phyloP scores from a whole-genome alignment of 2,329 filamentous ascomycete genomes.

The Aureobasidium sp. region DNA sequence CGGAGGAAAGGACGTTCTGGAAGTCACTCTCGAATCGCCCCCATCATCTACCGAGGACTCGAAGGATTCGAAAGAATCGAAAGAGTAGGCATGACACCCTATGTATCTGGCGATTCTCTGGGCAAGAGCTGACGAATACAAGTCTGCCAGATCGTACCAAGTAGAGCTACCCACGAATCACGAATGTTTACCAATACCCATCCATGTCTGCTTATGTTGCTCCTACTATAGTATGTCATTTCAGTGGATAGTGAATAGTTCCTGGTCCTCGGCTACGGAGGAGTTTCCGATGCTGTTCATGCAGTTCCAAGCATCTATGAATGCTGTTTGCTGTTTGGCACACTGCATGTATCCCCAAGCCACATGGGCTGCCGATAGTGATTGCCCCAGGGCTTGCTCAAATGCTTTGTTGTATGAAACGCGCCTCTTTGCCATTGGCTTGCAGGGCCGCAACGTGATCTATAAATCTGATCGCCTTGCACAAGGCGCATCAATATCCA shows the following conservation, averaged over 20 bases:
- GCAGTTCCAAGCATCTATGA: background rate
- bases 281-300: background rate
- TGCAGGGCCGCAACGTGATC: background rate
- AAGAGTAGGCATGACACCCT: slow-evolving; percentile 18
- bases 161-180: slow-evolving; percentile 7
- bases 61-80: slow-evolving; percentile 17
- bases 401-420: background rate
- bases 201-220: background rate
- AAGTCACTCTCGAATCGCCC: slow-evolving; percentile 24
- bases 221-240: background rate
- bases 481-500: background rate
- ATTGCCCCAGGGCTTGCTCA: background rate
- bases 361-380: background rate
- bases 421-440: background rate
- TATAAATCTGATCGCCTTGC: background rate
- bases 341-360: background rate
- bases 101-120: background rate
- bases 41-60: slow-evolving; percentile 5
- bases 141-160: slow-evolving; percentile 19
- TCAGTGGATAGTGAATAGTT: background rate
- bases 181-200: background rate
- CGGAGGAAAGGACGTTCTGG: slow-evolving; percentile 30
- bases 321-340: background rate
- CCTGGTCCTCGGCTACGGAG: background rate
- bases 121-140: background rate